These are phyloP conservation scores for Carex pumila DNA, from an alignment of 176 grass and related monocot genomes.

Conservation along the genomic window DNA sequence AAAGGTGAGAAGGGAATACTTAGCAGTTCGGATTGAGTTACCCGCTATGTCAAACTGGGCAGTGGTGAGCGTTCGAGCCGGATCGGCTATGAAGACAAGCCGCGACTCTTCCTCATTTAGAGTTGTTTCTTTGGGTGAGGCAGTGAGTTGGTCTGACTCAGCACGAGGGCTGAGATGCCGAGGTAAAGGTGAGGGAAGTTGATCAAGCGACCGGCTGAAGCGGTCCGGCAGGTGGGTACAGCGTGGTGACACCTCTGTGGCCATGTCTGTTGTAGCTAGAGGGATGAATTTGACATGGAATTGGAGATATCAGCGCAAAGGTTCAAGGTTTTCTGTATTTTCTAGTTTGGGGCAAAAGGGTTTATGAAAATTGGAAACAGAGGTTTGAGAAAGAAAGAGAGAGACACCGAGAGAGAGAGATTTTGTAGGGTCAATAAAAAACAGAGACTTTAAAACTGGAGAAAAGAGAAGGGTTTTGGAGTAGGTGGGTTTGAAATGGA, in stretches of 20 bases:
- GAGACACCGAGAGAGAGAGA: neutral
- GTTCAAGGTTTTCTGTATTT: neutral
- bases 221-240: neutral
- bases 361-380: slow-evolving; percentile 2
- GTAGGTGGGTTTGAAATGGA: neutral
- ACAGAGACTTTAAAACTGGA: neutral
- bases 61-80: slow-evolving; percentile 22
- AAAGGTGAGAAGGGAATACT: slow-evolving; percentile 85
- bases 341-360: neutral
- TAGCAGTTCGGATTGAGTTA: slow-evolving; percentile 80
- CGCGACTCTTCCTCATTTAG: slow-evolving; percentile 68
- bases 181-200: neutral
- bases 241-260: neutral
- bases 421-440: neutral
- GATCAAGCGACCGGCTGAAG: neutral
- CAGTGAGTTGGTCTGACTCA: slow-evolving; percentile 39
- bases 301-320: neutral
- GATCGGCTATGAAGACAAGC: slow-evolving; percentile 51
- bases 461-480: neutral
- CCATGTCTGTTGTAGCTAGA: neutral
- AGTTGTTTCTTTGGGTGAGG: slow-evolving; percentile 45
- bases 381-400: neutral
- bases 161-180: slow-evolving; percentile 26
- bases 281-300: neutral
- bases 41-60: slow-evolving; percentile 52